Evolutionary conservation across 176 grass and related monocot species (phyloP).

Genomic region (Chrysopogon serrulatus): DNA sequence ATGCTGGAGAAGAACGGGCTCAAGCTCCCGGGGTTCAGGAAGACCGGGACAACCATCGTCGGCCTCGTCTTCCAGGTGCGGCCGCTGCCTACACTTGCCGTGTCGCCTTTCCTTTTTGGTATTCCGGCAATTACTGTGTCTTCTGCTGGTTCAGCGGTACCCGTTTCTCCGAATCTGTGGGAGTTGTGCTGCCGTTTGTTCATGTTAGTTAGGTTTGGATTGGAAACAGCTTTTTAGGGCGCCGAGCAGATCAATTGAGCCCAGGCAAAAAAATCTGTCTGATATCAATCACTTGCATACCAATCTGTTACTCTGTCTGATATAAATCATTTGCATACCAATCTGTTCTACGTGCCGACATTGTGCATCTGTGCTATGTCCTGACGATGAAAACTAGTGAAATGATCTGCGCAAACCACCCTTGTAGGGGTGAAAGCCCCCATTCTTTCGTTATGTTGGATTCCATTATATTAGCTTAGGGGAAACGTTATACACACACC

Average conservation of each 20-base stretch:
- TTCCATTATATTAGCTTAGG: background rate
- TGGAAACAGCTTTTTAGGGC: background rate
- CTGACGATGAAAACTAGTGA: background rate
- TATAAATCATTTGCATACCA: background rate
- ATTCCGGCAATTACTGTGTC: background rate
- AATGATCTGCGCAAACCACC: background rate
- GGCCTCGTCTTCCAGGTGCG: slow-evolving; percentile 79
- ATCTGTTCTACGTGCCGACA: background rate
- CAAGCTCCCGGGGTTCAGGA: slow-evolving; percentile 56
- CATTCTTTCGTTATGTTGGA: background rate
- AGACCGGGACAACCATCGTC: slow-evolving; percentile 96
- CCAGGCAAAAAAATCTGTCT: background rate
- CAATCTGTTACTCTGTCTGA: background rate
- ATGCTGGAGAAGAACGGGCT: slow-evolving; percentile 66
- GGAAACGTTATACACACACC: background rate
- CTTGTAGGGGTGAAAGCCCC: background rate
- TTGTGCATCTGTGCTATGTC: background rate
- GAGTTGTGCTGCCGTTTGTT: background rate
- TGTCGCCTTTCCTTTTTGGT: background rate
- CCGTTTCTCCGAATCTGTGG: background rate
- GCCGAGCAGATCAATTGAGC: background rate
- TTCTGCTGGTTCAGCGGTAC: background rate
- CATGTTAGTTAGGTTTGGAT: no score
- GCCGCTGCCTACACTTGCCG: background rate
- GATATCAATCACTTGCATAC: background rate